Percentiles rank a stretch among this genome's conserved stretches.
These are phyloP conservation scores for Prunus mira DNA, from an alignment of 306 rosid genomes.

Conservation along the genomic window DNA sequence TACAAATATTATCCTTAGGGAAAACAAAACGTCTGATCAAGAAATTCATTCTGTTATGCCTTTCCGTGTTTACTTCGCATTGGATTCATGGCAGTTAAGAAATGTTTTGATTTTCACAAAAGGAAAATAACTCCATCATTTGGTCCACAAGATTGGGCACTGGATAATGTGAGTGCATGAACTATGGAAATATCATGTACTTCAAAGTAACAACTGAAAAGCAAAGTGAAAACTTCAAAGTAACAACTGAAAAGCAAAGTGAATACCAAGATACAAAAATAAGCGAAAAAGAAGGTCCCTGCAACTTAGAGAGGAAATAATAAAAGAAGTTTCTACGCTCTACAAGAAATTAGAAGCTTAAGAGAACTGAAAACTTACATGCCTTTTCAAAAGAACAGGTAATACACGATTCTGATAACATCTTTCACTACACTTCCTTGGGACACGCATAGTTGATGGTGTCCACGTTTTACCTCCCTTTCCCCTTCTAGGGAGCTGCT, in stretches of 20 bases:
- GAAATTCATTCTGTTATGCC: background rate
- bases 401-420: conserved; percentile 80
- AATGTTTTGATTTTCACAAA: background rate
- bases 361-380: conserved; percentile 65
- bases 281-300: background rate
- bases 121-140: background rate
- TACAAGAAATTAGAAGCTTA: conserved; percentile 13
- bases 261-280: background rate
- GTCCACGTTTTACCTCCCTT: conserved; percentile 62
- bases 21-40: background rate
- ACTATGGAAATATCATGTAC: background rate
- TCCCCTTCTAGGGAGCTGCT: conserved; percentile 75
- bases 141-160: background rate
- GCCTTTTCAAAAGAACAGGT: conserved; percentile 88
- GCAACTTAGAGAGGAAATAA: conserved; percentile 2
- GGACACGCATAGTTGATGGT: conserved; percentile 82
- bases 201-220: background rate
- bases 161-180: background rate
- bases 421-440: conserved; percentile 92
- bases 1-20: background rate
- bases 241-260: background rate
- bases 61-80: background rate
- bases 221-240: background rate
- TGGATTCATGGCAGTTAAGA: background rate
- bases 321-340: conserved; percentile 11